Percentiles rank a stretch among this genome's conserved stretches.
Evolutionary conservation across 176 grass and related monocot species (phyloP).

Genomic region (Avena sativa): DNA sequence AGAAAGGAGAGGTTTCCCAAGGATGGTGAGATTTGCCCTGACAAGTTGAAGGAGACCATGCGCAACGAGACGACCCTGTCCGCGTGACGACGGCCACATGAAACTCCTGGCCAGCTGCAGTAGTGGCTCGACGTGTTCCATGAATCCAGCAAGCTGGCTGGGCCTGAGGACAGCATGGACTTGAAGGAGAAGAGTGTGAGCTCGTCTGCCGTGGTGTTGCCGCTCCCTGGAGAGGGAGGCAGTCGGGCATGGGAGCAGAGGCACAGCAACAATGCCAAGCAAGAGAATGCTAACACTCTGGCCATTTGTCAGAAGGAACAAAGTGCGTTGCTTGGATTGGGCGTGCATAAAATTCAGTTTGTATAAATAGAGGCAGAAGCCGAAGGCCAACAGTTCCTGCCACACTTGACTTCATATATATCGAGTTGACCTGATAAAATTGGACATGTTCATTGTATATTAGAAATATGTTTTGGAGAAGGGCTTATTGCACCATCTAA

Average conservation of each 20-base stretch:
- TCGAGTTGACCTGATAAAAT: background rate
- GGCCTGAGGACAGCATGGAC: background rate
- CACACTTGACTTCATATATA: background rate
- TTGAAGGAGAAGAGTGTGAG: constrained; percentile 11
- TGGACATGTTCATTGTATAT: no score
- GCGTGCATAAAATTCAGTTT: background rate
- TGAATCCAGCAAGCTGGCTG: background rate
- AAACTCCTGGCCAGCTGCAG: constrained; percentile 45
- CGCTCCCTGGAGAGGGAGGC: background rate
- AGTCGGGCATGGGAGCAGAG: background rate
- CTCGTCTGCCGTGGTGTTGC: background rate
- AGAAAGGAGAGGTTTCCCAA: constrained; percentile 54
- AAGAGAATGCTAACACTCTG: background rate
- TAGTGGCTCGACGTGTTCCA: constrained; percentile 35
- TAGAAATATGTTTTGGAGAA: no score
- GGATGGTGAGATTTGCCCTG: constrained; percentile 36
- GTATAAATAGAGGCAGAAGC: background rate
- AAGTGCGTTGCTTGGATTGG: background rate
- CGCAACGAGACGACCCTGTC: constrained; percentile 30
- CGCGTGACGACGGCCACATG: constrained; percentile 15
- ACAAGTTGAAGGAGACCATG: background rate
- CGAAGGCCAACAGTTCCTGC: background rate
- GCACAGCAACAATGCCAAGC: background rate
- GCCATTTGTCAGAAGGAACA: background rate
- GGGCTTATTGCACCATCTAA: no score